Conservation (phyloP, 441 rosid species). For the Gossypium gossypioides region DNA sequence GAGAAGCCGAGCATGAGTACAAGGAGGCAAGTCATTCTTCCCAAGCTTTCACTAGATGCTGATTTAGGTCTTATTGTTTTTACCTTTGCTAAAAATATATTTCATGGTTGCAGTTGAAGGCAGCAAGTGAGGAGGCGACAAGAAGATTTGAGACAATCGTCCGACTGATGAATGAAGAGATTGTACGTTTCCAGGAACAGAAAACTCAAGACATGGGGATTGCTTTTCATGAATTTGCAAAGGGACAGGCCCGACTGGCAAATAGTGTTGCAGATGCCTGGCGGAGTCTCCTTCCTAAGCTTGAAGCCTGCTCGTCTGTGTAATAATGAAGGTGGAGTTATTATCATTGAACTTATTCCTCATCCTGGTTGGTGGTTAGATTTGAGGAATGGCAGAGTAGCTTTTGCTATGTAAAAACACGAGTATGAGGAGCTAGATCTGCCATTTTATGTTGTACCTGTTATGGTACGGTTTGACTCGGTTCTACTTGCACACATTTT, state of each 20-base stretch:
- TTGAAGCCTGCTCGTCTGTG: constrained; percentile 58
- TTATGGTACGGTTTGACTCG: not conserved
- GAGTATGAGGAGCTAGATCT: constrained; percentile 9
- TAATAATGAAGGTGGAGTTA: constrained; percentile 10
- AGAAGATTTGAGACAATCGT: constrained; percentile 66
- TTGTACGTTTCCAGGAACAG: constrained; percentile 80
- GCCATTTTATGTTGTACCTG: constrained; percentile 16
- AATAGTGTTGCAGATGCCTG: constrained; percentile 78
- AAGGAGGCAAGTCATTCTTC: constrained; percentile 46
- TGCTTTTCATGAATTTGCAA: constrained; percentile 86
- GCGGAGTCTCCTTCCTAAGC: constrained; percentile 94
- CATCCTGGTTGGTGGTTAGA: not conserved
- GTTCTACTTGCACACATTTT: constrained; percentile 22
- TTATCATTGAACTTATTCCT: constrained; percentile 13
- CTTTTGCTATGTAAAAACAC: constrained; percentile 16
- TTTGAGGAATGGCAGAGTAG: constrained; percentile 7
- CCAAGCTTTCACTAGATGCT: not conserved
- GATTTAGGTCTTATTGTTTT: not conserved
- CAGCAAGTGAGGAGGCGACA: constrained; percentile 72
- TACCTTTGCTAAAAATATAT: constrained; percentile 1
- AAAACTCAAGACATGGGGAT: constrained; percentile 79
- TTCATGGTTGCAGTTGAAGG: constrained; percentile 57
- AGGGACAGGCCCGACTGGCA: constrained; percentile 90
- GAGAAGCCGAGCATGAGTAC: constrained; percentile 84
- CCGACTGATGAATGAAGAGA: constrained; percentile 76